Percentiles rank a stretch among this genome's conserved stretches.
Conservation (phyloP, 75 land plant species). For the Pinus taeda region DNA sequence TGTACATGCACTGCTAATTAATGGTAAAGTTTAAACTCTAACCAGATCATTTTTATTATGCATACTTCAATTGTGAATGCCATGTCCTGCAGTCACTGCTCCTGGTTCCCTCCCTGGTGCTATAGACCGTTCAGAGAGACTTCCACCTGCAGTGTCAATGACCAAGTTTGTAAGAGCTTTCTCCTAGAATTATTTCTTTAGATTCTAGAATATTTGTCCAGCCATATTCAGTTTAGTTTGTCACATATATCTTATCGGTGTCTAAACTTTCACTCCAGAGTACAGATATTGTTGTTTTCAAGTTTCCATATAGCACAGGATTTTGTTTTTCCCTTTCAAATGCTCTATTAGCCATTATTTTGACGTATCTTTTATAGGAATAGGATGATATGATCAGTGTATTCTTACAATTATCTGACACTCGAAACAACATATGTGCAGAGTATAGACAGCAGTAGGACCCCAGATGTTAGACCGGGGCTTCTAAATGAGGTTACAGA, state of each 20-base stretch:
- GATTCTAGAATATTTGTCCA: background rate
- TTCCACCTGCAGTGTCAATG: slow-evolving; percentile 38
- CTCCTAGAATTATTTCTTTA: background rate
- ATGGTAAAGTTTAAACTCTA: background rate
- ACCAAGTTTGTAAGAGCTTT: slow-evolving; percentile 32
- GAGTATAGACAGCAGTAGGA: slow-evolving; percentile 52
- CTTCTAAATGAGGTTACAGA: too few relatives aligned
- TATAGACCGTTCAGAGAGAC: slow-evolving; percentile 46
- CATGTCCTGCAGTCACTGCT: slow-evolving; percentile 32
- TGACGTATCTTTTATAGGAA: too few relatives aligned
- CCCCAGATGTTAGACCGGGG: slow-evolving; percentile 57
- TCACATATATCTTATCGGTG: background rate
- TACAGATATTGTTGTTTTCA: background rate
- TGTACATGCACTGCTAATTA: too few relatives aligned
- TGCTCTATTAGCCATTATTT: too few relatives aligned
- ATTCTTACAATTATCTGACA: background rate
- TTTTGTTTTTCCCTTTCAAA: too few relatives aligned
- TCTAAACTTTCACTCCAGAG: background rate
- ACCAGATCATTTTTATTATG: slow-evolving; percentile 6
- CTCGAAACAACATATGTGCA: slow-evolving; percentile 16
- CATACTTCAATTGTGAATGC: slow-evolving; percentile 36
- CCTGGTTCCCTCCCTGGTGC: slow-evolving; percentile 26
- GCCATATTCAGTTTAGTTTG: background rate
- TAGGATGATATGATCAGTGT: too few relatives aligned
- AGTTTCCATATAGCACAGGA: background rate